Percentiles rank a stretch among this genome's conserved stretches.
Evolutionary conservation across 2,329 filamentous ascomycete species (phyloP).

Genomic region (Cercospora sp.): DNA sequence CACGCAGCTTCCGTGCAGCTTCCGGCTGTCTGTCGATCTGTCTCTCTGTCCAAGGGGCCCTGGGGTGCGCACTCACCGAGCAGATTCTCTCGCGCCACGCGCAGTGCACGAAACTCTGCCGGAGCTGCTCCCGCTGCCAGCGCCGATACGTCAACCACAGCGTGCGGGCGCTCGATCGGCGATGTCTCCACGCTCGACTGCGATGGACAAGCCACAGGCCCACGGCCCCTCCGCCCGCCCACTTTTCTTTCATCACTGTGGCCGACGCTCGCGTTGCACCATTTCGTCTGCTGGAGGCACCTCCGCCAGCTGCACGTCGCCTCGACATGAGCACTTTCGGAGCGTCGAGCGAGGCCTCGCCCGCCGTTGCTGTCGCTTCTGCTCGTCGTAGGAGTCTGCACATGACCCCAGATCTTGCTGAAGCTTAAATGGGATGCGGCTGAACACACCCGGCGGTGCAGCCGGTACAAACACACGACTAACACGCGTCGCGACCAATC

Average conservation of each 20-base stretch:
- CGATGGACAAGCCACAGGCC: background rate
- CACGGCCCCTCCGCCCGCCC: background rate
- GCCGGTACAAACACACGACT: background rate
- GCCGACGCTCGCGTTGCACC: background rate
- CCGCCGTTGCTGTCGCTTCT: background rate
- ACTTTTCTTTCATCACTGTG: conserved; percentile 3
- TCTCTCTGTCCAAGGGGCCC: background rate
- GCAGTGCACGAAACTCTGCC: background rate
- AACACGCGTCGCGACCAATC: background rate
- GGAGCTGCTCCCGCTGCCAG: background rate
- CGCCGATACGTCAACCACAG: background rate
- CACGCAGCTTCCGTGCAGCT: background rate
- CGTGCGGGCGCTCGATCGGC: background rate
- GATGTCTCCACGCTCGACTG: background rate
- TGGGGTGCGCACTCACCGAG: background rate
- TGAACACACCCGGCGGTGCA: conserved; percentile 3
- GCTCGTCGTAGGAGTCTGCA: background rate
- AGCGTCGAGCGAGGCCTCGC: background rate
- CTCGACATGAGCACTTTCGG: background rate
- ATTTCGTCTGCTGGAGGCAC: background rate
- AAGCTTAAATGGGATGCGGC: background rate
- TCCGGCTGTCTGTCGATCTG: background rate
- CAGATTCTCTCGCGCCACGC: background rate
- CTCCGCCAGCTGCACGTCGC: background rate
- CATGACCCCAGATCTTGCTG: background rate